A percentile compares a stretch with the other conserved stretches of the same genome.
These are phyloP conservation scores for Phialemonium atrogriseum DNA, from an alignment of 2,329 filamentous ascomycete genomes.

Conservation along the genomic window DNA sequence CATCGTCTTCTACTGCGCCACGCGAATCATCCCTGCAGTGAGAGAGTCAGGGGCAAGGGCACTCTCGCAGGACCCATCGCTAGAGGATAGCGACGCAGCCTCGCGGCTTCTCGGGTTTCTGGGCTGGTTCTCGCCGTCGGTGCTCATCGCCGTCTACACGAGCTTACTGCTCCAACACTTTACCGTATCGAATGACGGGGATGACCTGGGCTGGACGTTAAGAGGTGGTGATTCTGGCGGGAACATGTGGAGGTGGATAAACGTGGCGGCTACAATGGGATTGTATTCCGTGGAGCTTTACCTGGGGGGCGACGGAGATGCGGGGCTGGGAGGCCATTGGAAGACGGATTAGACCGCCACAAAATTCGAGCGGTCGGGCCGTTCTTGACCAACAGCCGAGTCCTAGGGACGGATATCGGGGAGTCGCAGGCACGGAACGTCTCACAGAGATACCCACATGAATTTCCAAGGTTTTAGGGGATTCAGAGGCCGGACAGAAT, in stretches of 20 bases:
- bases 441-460: background rate
- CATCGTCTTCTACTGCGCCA: conserved; percentile 91
- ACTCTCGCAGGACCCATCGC: conserved; percentile 72
- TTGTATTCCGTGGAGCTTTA: conserved; percentile 88
- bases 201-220: conserved; percentile 68
- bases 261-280: conserved; percentile 79
- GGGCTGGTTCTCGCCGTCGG: conserved; percentile 90
- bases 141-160: conserved; percentile 93
- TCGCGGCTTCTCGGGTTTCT: conserved; percentile 73
- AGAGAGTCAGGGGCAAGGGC: conserved; percentile 77
- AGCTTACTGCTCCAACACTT: conserved; percentile 95
- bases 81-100: conserved; percentile 79
- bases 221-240: conserved; percentile 76
- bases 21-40: conserved; percentile 89
- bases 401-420: background rate
- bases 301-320: conserved; percentile 74
- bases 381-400: background rate
- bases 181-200: conserved; percentile 58
- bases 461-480: too few relatives aligned
- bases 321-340: conserved; percentile 71
- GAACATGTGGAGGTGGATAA: conserved; percentile 89
- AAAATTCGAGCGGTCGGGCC: background rate
- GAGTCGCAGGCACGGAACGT: background rate
- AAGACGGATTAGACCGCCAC: conserved; percentile 66
- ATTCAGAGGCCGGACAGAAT: too few relatives aligned